Evolutionary conservation across 148 eudicot species (phyloP), one percentile per base, ranked within the genome.

Genomic region (Pouteria glomerata): DNA sequence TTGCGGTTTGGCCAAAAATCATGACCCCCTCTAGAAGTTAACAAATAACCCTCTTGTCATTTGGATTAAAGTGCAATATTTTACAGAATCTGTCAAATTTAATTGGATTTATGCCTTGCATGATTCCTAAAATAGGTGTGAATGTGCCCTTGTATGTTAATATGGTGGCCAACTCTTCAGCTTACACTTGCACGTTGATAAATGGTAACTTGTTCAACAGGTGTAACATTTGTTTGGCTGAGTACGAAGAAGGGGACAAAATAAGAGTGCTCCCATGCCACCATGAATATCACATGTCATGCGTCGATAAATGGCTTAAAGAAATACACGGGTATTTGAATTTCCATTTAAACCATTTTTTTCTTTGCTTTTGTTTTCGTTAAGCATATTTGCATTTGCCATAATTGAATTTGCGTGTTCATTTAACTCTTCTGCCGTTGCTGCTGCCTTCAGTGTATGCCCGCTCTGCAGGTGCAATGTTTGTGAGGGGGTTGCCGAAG

Each of bases 231-330:
- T 89, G 94, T 82, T 81, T 91, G 68, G 81, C 77, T 69, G 97
- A 89, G 79, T 91, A 89, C 23, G 92, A 89, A 66, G 82, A 78
- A 53, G 88, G 85, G 57, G 94, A 91, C 69, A 75, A 80, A 73
- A 87, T 91, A 70, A 84, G 97, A 71, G 79, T 89, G 48, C 95
- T 91, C 62, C 97, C 97, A 6, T 89, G 97, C 78, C 80, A 77
- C 27, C 97, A 89, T 72, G 92, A 86, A 73, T 91, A 75, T 75
- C 97, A 91, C 80, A 45, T 83, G 85, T 44, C 82, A 56, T 91
- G 97, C 59, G 91, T 91, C 34, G 97, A 91, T 80, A 91, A 87
- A 82, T 91, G 97, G 97, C 91, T 89, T 34, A 91, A 87, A 84
- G 94, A 91, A 81, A 82, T 91, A 51, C 97, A 91, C 30, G 90